These are phyloP conservation scores for Physcia stellaris DNA, from an alignment of 495 filamentous ascomycete genomes.

Conservation along the genomic window DNA sequence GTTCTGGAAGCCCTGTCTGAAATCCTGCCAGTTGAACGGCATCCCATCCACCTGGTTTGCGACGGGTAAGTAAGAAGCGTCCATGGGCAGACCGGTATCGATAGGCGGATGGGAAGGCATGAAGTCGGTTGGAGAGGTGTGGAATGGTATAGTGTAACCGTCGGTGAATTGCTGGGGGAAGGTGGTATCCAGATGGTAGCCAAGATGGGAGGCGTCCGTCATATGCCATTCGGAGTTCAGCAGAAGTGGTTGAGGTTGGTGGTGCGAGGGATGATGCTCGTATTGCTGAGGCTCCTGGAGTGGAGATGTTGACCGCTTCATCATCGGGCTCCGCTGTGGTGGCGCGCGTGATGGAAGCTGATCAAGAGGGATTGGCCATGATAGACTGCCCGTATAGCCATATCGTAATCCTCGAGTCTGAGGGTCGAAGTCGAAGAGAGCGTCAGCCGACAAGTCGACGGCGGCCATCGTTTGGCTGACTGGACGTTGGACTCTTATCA, in stretches of 20 bases:
- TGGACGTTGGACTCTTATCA: no score
- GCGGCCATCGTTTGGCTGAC: slow-evolving; percentile 10
- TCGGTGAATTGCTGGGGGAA: slow-evolving; percentile 34
- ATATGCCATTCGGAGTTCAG: slow-evolving; percentile 14
- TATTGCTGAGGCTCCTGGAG: slow-evolving; percentile 11
- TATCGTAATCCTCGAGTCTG: slow-evolving; percentile 13
- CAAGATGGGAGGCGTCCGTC: slow-evolving; percentile 19
- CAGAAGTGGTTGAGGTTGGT: slow-evolving; percentile 33
- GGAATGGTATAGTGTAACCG: slow-evolving; percentile 35
- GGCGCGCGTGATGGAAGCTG: slow-evolving; percentile 10
- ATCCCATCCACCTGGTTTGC: slow-evolving; percentile 52
- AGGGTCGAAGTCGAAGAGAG: slow-evolving; percentile 15
- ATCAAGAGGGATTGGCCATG: slow-evolving; percentile 15
- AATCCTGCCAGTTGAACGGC: slow-evolving; percentile 59
- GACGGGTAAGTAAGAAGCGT: slow-evolving; percentile 52
- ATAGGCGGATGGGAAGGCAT: slow-evolving; percentile 52
- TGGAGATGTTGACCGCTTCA: slow-evolving; percentile 21
- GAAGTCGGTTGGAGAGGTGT: slow-evolving; percentile 53
- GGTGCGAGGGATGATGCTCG: slow-evolving; percentile 10
- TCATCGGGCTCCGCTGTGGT: slow-evolving; percentile 9
- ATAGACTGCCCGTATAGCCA: slow-evolving; percentile 6
- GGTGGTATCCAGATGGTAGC: slow-evolving; percentile 30
- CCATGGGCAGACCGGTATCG: slow-evolving; percentile 49
- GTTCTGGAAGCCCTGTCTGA: slow-evolving; percentile 49
- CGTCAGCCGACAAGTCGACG: slow-evolving; percentile 13